A percentile compares a stretch with the other conserved stretches of the same genome.
Conservation (phyloP, 139 green algal species). For the Chlamydomonas eustigma region DNA sequence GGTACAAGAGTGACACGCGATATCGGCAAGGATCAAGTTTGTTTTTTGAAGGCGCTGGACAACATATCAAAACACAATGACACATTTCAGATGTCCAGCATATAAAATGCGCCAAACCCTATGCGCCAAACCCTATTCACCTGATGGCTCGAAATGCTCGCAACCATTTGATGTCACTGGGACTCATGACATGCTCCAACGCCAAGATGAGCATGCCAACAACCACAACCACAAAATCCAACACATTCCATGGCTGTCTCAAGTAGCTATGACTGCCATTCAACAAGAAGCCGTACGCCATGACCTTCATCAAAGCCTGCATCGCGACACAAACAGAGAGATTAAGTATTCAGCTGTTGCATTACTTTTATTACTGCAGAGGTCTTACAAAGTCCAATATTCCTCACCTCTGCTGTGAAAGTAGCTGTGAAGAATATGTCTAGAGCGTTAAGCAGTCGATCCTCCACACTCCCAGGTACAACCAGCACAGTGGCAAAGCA, state of each 20-base stretch:
- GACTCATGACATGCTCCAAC: conserved; percentile 8
- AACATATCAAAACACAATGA: no score
- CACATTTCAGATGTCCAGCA: no score
- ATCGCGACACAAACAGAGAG: not conserved
- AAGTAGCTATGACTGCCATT: conserved; percentile 55
- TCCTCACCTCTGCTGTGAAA: not conserved
- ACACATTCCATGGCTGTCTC: conserved; percentile 55
- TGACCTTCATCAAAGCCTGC: conserved; percentile 50
- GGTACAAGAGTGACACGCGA: no score
- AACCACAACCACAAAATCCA: conserved; percentile 28
- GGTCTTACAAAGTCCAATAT: no score
- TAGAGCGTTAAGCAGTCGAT: not conserved
- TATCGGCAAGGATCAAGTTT: no score
- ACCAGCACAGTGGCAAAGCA: not conserved
- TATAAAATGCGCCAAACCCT: not conserved
- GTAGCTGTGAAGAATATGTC: not conserved
- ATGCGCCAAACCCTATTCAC: not conserved
- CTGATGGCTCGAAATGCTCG: conserved; percentile 48
- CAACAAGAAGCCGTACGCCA: conserved; percentile 50
- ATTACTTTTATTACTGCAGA: no score
- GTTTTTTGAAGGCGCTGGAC: no score
- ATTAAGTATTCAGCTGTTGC: no score
- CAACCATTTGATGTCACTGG: conserved; percentile 27
- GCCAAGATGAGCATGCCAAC: conserved; percentile 19
- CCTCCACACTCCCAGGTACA: not conserved